Evolutionary conservation across 2,329 filamentous ascomycete genomes (phyloP), one percentile per base, ranked within the genome.

Genomic region (Microcyclospora pomicola): DNA sequence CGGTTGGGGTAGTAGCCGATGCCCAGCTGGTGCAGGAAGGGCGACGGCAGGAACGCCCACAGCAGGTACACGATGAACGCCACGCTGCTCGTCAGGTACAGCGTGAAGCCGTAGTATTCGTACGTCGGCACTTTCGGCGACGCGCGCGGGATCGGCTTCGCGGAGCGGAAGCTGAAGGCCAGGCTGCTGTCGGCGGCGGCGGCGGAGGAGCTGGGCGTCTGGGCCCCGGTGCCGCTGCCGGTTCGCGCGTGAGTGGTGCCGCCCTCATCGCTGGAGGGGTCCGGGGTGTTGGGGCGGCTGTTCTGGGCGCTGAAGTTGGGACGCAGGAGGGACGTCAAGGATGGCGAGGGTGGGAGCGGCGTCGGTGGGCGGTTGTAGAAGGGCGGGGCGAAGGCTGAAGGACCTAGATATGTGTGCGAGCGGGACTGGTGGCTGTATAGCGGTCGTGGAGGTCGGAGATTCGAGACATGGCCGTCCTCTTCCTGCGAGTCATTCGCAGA

Each of bases 361-460:
- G 86, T 95, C 0, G 91, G 91, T n/a, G 91, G 91, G 2, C 88
- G 77, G 47, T 92, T 92, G 68, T 98, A 98, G 68, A 96, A 96
- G 12, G 91, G 91, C 16, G 91, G 91, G 9, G 72, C 73, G 58
- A 80, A 82, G 45, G 57, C 50, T 9, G 50, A 49, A 11, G 56
- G 61, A 1, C 56, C 54, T 2, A 68, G 59, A 29, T 67, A 60
- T n/a, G 58, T 62, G 35, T 68, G 59, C 15, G 63, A 65, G 33
- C 60, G 59, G 3, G 60, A 67, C 43, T 52, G 54, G 33, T 51
- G 52, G 50, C 60, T 61, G 41, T 62, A 63, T 44, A 59, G 62
- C 27, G 65, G 59, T 24, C 59, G 65, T 24, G 54, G 58, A 28
- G 46, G 37, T 15, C 47, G 53, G 33, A 51, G 48, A 37, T 45